Evolutionary conservation across 495 filamentous ascomycete species (phyloP).

Genomic region (Penicillium maclennaniae): DNA sequence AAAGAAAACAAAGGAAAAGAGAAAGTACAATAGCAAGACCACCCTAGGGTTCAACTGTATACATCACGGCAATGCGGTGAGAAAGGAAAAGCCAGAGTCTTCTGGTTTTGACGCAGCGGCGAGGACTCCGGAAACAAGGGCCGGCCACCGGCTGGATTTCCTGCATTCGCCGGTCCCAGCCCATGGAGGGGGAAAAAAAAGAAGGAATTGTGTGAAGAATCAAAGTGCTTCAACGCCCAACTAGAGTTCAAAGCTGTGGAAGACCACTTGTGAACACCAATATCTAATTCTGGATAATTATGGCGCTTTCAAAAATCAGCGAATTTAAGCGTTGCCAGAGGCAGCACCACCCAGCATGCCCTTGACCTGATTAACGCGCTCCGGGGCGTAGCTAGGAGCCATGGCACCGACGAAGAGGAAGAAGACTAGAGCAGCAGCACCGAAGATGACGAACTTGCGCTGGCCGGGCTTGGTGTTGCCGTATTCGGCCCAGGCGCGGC

Average conservation of each 20-base stretch:
- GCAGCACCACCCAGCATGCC: slow-evolving; percentile 42
- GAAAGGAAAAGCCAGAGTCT: slow-evolving; percentile 6
- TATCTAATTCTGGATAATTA: neutral
- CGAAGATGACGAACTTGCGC: slow-evolving; percentile 72
- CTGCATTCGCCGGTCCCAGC: slow-evolving; percentile 34
- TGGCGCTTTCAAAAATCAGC: neutral
- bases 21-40: slow-evolving; percentile 18
- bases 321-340: slow-evolving; percentile 33
- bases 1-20: slow-evolving; percentile 9
- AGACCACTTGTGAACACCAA: neutral
- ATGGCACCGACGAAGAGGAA: slow-evolving; percentile 66
- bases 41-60: slow-evolving; percentile 11
- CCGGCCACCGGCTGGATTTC: slow-evolving; percentile 31
- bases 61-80: slow-evolving; percentile 15
- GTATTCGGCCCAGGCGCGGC: slow-evolving; percentile 80
- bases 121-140: slow-evolving; percentile 9
- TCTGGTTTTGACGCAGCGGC: slow-evolving; percentile 9
- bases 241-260: neutral
- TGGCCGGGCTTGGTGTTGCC: slow-evolving; percentile 67
- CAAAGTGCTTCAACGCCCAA: neutral
- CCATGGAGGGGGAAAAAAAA: neutral
- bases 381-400: slow-evolving; percentile 45
- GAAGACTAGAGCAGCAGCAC: slow-evolving; percentile 55
- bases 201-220: slow-evolving; percentile 1
- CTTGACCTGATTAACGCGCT: slow-evolving; percentile 38